A percentile compares a stretch with the other conserved stretches of the same genome.
Conservation (phyloP, 306 rosid species). For the Potentilla sterilis region DNA sequence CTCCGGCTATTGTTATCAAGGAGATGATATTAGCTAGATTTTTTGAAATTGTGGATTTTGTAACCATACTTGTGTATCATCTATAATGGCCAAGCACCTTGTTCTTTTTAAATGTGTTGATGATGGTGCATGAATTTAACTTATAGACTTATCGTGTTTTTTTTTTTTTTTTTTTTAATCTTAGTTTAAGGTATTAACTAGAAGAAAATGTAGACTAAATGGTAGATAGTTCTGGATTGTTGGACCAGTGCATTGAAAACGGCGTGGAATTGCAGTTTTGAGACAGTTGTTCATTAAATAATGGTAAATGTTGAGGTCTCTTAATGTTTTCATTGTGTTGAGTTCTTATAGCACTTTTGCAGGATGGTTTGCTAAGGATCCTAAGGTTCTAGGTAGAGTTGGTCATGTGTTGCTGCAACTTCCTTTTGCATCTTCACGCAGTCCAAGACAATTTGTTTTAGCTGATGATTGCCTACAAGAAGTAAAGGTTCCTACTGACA, state of each 20-base stretch:
- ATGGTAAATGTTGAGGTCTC: too few species aligned
- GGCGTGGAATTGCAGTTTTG: neutral
- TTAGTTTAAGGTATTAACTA: neutral
- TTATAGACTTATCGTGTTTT: neutral
- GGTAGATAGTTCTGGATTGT: neutral
- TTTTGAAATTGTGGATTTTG: neutral
- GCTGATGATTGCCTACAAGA: slow-evolving; percentile 92
- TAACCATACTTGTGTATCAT: neutral
- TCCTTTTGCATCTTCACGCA: slow-evolving; percentile 56
- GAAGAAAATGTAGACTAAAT: neutral
- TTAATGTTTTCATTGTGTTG: slow-evolving; percentile 5
- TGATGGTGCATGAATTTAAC: neutral
- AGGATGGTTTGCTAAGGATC: slow-evolving; percentile 97
- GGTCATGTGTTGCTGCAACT: slow-evolving; percentile 86
- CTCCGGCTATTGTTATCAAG: neutral
- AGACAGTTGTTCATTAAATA: neutral
- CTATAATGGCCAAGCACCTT: neutral
- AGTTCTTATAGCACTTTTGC: slow-evolving; percentile 28
- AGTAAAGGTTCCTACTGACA: slow-evolving; percentile 64
- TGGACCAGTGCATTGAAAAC: too few species aligned
- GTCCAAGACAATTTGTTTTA: slow-evolving; percentile 72
- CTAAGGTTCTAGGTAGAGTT: slow-evolving; percentile 62
- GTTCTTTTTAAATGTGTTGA: neutral
- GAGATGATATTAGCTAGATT: neutral
- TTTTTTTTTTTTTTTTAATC: neutral